A percentile compares a stretch with the other conserved stretches of the same genome.
Evolutionary conservation across 192 early-diverging fungal species (phyloP).

Genomic region (Phycomyces blakesleeanus): DNA sequence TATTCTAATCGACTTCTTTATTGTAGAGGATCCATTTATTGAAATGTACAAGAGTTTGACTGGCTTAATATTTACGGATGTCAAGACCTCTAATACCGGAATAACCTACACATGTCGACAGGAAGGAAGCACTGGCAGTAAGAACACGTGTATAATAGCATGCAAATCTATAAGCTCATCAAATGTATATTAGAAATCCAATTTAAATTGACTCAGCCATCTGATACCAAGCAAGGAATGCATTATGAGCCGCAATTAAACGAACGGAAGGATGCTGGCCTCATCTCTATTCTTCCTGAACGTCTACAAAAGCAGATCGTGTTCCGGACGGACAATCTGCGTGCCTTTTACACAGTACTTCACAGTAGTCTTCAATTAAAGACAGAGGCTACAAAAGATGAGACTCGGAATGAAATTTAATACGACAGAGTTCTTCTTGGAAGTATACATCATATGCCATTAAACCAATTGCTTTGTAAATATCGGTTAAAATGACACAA

Average conservation of each 20-base stretch:
- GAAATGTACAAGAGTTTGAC: background rate
- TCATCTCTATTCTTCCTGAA: background rate
- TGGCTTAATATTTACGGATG: background rate
- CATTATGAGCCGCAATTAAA: background rate
- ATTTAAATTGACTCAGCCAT: background rate
- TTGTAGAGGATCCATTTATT: background rate
- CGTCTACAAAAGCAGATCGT: background rate
- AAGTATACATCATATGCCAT: background rate
- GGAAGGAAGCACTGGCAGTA: background rate
- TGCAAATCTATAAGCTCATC: no score
- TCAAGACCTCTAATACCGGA: background rate
- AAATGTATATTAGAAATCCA: background rate
- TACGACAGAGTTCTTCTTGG: background rate
- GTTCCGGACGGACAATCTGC: background rate
- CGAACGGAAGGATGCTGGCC: background rate
- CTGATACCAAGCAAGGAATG: background rate
- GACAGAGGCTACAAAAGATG: background rate
- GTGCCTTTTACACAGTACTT: background rate
- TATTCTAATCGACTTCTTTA: no score
- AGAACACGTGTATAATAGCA: background rate
- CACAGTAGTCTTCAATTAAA: background rate
- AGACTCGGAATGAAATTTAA: background rate
- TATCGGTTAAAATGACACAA: no score
- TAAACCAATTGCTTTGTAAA: no score
- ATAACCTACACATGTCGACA: background rate